Base-by-base conservation (phyloP, 163 green algal genomes). In the Scenedesmus sp. region DNA sequence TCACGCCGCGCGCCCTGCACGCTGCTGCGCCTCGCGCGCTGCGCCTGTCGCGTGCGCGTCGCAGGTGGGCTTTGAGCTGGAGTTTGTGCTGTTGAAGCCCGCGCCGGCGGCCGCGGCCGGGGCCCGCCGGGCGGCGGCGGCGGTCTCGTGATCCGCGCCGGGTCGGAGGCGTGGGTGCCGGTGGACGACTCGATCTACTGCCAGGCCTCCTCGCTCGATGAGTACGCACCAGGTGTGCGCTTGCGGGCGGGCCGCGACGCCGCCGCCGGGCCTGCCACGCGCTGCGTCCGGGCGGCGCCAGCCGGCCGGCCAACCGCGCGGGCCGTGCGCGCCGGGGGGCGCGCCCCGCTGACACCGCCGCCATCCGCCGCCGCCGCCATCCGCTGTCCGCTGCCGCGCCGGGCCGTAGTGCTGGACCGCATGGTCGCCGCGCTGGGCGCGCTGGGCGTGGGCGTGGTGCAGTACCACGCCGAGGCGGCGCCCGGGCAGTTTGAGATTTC, bases 401-500 rank as follows among this genome's bases (percentile, higher is more conserved):
- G 45, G 11, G 6, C 0, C 24, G 22, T 79, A 88, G 82, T 94
- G 34, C 64, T 95, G 57, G 75, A 87, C 18, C 67, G 87, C 26
- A 88, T 94, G 33, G 78, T 86, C 29, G 51, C 51, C 6, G 54
- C 83, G 0, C 66, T 95, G 48, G 53, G 86, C 24, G 18, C 20
- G 0, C 56, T 91, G 51, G 88, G 77, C 4, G 83, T 90, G 4
- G 22, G 39, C 2, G 85, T 94, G 11, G 53, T 86, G 34, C 90
- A 95, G 77, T 80, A 92, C 57, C 91, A 95, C 64, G 63, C 83
- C 2, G 91, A 95, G 76, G 86, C 87, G 39, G 90, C 77, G 0
- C 81, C 82, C 24, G 91, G 91, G 14, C 91, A 95, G 66, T 95
- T 92, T 85, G 91, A 95, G 66, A 66, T 95, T 2, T 75, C 75